Base-by-base conservation (phyloP, 129 eudicot genomes). In the Escallonia rubra region DNA sequence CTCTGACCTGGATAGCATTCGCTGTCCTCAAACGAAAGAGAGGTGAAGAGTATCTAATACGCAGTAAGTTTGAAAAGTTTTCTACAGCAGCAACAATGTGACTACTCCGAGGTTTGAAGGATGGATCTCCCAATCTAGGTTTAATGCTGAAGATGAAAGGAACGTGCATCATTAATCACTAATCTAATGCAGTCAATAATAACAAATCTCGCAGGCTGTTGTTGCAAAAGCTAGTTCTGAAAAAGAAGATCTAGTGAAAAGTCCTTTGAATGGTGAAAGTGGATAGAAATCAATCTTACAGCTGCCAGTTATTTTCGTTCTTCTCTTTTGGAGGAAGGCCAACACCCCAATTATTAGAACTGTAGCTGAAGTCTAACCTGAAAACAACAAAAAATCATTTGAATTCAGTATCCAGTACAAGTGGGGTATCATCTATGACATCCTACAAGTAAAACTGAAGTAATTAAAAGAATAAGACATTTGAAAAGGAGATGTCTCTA, bases 341-440 rank as follows among this genome's bases (percentile, higher is more conserved):
- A 76, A 86, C 95, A 53, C 93, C 98, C 98, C 98, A 93, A 58
- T 93, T 93, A 79, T 89, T 89, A 15, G 79, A 78, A 70, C 43
- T 80, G 88, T 93, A 93, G 81, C 88, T 89, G 85, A 93, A 93
- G 80, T 93, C 96, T 70, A 93, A 71, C 86, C 98, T 92, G 88
- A 74, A 59, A 72, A 69, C 40, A 42, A 80, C 34, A 16, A 56
- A 10, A 16, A 56, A 10, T 46, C 44, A 8, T 54, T 46, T 6
- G 14, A 54, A 16, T 34, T 54, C 34, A 54, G 7, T 7, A 23
- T 23, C 1, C 34, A 1, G 34, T 23, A 23, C 34, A 23, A 23
- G 34, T 23, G 34, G 34, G 34, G 34, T 23, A 23, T 23, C 34
- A 23, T 1, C 34, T 23, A n/a, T 23, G 34, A 58, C 15, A 67